phyloP scores from a whole-genome alignment of 768 basidiomycete species.

The Mycena leptocephala region DNA sequence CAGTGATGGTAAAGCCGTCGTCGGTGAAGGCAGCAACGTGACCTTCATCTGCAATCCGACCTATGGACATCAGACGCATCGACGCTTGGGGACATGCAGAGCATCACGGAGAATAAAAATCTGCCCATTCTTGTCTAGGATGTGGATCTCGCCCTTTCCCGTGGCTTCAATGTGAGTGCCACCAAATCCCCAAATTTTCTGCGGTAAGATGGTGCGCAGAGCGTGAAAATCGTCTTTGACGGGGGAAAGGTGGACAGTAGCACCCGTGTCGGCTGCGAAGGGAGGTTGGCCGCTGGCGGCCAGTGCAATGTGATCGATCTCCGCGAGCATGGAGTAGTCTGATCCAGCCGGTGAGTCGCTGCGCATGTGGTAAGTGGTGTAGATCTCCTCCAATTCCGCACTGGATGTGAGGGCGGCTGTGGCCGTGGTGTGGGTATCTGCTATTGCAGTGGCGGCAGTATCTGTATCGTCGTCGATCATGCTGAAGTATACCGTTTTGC shows the following conservation, averaged over 20 bases:
- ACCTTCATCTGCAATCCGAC: too few relatives aligned
- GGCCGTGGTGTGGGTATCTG: too few relatives aligned
- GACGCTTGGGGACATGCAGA: too few relatives aligned
- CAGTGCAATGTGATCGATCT: neutral
- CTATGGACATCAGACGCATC: too few relatives aligned
- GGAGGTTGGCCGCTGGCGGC: neutral
- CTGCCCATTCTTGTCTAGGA: neutral
- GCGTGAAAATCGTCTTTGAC: too few relatives aligned
- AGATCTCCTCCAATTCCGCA: neutral
- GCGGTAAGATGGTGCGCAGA: slow-evolving; percentile 17
- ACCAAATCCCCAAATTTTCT: slow-evolving; percentile 30
- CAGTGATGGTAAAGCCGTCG: neutral
- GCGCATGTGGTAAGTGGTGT: neutral
- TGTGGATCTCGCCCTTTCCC: slow-evolving; percentile 29
- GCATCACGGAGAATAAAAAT: neutral
- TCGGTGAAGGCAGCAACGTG: too few relatives aligned
- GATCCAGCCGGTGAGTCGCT: neutral
- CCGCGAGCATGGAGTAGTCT: neutral
- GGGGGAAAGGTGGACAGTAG: neutral
- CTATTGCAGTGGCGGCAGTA: neutral
- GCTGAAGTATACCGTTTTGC: slow-evolving; percentile 1
- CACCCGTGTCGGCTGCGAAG: slow-evolving; percentile 27
- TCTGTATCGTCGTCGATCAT: neutral
- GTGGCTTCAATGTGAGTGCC: too few relatives aligned
- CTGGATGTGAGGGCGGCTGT: neutral